Evolutionary conservation across 805 yeast genomes (phyloP).

Genomic region (Yarrowia hollandica): DNA sequence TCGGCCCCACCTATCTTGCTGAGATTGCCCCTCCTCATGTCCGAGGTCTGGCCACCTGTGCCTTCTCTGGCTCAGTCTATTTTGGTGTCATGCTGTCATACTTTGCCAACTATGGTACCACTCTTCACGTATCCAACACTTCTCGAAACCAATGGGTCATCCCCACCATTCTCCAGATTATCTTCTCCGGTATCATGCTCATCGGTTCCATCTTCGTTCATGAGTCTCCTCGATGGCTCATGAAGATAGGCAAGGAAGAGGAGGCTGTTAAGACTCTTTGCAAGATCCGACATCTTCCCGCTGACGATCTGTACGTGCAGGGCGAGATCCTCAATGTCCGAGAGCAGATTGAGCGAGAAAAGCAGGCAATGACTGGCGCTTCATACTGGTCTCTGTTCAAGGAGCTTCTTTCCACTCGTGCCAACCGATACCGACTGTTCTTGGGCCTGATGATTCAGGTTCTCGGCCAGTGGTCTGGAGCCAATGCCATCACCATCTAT

Average conservation of each 20-base stretch:
- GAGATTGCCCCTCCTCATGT: conserved; percentile 55
- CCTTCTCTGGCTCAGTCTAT: conserved; percentile 60
- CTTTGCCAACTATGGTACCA: conserved; percentile 54
- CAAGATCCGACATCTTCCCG: conserved; percentile 48
- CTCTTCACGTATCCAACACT: conserved; percentile 46
- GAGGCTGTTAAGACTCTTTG: conserved; percentile 46
- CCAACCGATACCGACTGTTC: conserved; percentile 45
- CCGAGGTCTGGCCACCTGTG: conserved; percentile 54
- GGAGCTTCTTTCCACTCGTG: conserved; percentile 44
- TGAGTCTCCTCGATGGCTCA: conserved; percentile 56
- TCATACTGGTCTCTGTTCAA: conserved; percentile 43
- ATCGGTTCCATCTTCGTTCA: conserved; percentile 48
- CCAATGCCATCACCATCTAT: conserved; percentile 56
- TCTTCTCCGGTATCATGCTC: conserved; percentile 50
- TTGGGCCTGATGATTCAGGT: conserved; percentile 46
- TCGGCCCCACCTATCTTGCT: conserved; percentile 56
- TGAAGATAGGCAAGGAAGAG: conserved; percentile 47
- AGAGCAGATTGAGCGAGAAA: conserved; percentile 48
- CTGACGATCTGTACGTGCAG: conserved; percentile 51
- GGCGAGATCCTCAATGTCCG: conserved; percentile 54
- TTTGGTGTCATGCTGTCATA: conserved; percentile 51
- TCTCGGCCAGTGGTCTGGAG: conserved; percentile 56
- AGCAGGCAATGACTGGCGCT: conserved; percentile 38
- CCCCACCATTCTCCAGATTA: conserved; percentile 44
- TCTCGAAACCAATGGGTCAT: conserved; percentile 52